Base-by-base conservation (phyloP, 164 flowering plant genomes). In the Piper longum region DNA sequence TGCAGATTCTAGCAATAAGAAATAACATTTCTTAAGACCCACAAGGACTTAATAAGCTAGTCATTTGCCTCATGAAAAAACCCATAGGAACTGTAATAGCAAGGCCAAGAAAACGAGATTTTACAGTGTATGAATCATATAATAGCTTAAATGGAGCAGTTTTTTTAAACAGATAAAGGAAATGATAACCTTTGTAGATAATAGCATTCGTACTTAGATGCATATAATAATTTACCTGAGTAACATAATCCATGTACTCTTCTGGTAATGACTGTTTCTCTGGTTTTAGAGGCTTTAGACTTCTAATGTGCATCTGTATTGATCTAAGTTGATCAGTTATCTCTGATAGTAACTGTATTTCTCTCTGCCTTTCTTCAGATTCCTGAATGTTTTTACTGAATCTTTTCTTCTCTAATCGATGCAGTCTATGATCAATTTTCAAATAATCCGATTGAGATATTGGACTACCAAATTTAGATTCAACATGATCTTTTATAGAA, bases 271-370 rank as follows among this genome's bases (percentile, higher is more conserved):
- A 66, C 52, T 67, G 16, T 56, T 70, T 72, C 56, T 73, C 74
- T 18, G 54, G 12, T 68, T 65, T 82, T 70, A 57, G 75, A 44
- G 54, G 12, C 67, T 65, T 82, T 70, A 57, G 75, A 44, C 57
- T 77, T 66, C 51, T 75, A 57, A 86, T 73, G 42, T 83, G 86
- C 60, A 72, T 69, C 63, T 84, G 75, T 63, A 89, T 67, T n/a
- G 66, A 62, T 36, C 74, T 76, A n/a, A 88, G 71, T 63, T 83
- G 78, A 59, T 82, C 82, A 40, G 52, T 64, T 54, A 88, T 88
- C 70, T 83, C 86, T 74, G 67, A 77, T 70, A 93, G 74, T 73
- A 88, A 55, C 57, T 61, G 75, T 72, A 79, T 11, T 51, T 77
- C 85, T 57, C 80, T 82, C 67, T 78, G 77, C 54, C 75, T 67